These are phyloP conservation scores for Laguncularia racemosa DNA, from an alignment of 345 rosid species.

Conservation along the genomic window DNA sequence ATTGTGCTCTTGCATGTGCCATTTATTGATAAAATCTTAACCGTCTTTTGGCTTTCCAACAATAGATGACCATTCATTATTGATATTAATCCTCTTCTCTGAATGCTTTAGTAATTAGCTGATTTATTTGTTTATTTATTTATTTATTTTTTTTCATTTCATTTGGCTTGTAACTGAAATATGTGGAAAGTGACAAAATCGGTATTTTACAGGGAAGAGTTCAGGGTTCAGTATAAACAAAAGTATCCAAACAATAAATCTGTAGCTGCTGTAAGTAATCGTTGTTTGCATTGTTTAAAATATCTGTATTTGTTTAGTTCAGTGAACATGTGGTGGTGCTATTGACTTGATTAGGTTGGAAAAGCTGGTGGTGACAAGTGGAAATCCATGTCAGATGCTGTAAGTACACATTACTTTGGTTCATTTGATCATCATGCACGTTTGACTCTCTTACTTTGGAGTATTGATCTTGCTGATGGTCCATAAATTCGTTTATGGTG, in stretches of 20 bases:
- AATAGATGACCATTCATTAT: no score
- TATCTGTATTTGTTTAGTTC: not conserved
- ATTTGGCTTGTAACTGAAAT: no score
- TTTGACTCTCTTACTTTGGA: not conserved
- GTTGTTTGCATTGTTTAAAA: not conserved
- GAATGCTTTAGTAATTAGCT: no score
- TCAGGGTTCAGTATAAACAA: constrained; percentile 54
- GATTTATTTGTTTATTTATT: no score
- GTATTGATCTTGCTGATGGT: not conserved
- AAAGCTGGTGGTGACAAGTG: constrained; percentile 79
- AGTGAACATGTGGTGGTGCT: no score
- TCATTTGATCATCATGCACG: not conserved
- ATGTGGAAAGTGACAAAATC: not conserved
- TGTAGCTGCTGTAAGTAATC: constrained; percentile 53
- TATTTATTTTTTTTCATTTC: no score
- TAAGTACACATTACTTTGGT: constrained; percentile 18
- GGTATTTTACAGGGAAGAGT: constrained; percentile 46
- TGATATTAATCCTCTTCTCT: no score
- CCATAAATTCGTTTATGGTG: not conserved
- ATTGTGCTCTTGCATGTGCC: not conserved
- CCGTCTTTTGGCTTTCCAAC: no score
- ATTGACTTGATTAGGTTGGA: constrained; percentile 42
- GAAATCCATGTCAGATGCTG: constrained; percentile 61
- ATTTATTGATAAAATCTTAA: not conserved
- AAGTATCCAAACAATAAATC: constrained; percentile 78